Evolutionary conservation across 805 yeast genomes (phyloP).

Genomic region (Candida pseudofarinosa): DNA sequence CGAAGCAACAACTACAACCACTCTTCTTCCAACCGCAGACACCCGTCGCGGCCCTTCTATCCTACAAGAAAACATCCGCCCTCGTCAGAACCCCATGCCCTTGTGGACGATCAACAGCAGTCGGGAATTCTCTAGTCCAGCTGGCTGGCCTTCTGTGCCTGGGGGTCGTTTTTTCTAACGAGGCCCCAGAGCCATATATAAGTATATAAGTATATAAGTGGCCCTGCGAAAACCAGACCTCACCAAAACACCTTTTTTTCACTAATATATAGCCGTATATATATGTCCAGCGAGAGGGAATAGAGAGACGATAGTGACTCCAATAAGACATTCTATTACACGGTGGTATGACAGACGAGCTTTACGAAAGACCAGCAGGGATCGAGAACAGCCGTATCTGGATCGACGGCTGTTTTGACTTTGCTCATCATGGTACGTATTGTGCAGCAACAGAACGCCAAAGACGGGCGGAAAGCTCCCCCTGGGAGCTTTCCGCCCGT

Average conservation of each 20-base stretch:
- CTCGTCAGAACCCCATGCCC: not conserved
- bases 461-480: not conserved
- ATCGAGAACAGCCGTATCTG: conserved; percentile 59
- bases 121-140: conserved; percentile 3
- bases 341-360: conserved; percentile 5
- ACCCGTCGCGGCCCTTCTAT: not conserved
- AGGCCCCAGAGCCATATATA: too few relatives aligned
- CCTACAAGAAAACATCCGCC: not conserved
- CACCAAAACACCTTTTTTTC: too few relatives aligned
- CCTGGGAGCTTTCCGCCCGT: not conserved
- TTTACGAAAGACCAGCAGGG: conserved; percentile 41
- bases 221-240: too few relatives aligned
- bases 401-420: conserved; percentile 98
- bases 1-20: not conserved
- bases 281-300: too few relatives aligned
- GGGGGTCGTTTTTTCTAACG: not conserved
- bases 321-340: not conserved
- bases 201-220: too few relatives aligned
- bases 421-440: conserved; percentile 83
- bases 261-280: too few relatives aligned
- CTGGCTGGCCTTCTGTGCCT: not conserved
- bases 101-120: conserved; percentile 4
- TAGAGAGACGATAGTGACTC: not conserved
- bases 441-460: not conserved
- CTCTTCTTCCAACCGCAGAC: not conserved